Conservation (phyloP, 1,139 yeast genomes). For the Eremothecium coryli region DNA sequence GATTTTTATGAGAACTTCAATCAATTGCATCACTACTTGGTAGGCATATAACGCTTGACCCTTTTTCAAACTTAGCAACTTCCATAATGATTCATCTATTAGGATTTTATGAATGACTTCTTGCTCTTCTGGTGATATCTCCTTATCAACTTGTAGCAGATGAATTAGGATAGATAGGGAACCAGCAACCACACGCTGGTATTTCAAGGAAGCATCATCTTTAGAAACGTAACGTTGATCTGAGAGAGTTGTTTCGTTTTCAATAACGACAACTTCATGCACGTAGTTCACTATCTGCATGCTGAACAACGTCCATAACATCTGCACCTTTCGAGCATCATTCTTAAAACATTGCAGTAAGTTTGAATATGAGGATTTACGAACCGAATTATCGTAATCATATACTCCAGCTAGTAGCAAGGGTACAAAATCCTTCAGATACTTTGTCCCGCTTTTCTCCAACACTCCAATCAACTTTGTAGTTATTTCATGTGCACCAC, state of each 20-base stretch:
- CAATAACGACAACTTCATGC: conserved; percentile 44
- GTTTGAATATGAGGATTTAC: conserved; percentile 40
- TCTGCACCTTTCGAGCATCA: conserved; percentile 46
- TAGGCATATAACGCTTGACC: conserved; percentile 39
- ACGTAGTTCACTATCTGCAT: conserved; percentile 48
- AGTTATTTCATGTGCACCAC: conserved; percentile 55
- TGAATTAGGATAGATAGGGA: conserved; percentile 44
- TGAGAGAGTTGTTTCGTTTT: conserved; percentile 54
- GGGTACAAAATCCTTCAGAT: conserved; percentile 62
- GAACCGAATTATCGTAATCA: conserved; percentile 59
- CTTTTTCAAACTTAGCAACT: conserved; percentile 33
- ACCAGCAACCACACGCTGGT: conserved; percentile 48
- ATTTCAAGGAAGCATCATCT: conserved; percentile 62
- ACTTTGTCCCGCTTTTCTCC: conserved; percentile 56
- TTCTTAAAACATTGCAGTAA: conserved; percentile 49
- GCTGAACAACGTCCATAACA: conserved; percentile 53
- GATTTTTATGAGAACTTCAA: conserved; percentile 23
- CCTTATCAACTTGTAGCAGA: conserved; percentile 28
- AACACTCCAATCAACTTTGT: conserved; percentile 39
- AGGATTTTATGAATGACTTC: conserved; percentile 15
- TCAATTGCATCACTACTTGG: conserved; percentile 36
- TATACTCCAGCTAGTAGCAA: conserved; percentile 61
- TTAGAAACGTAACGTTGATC: conserved; percentile 65
- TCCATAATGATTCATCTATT: conserved; percentile 24
- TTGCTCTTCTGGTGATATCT: conserved; percentile 10